Evolutionary conservation across 805 yeast genomes (phyloP).

Genomic region (Metschnikowia matae): DNA sequence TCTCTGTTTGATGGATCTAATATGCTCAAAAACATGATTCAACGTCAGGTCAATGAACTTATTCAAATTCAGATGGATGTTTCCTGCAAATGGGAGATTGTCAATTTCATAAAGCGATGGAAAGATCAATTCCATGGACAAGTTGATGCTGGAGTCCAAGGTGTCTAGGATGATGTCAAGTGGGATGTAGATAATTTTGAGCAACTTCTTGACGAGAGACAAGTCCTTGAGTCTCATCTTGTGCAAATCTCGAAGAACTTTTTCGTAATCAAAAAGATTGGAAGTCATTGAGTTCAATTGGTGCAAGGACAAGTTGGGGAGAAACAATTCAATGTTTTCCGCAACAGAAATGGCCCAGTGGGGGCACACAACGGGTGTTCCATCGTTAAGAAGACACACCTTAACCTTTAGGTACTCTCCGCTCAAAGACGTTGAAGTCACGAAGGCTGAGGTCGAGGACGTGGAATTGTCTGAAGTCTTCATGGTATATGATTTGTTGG

Average conservation of each 20-base stretch:
- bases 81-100: constrained; percentile 37
- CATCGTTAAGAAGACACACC: constrained; percentile 73
- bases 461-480: constrained; percentile 9
- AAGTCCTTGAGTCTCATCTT: constrained; percentile 36
- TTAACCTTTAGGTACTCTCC: constrained; percentile 73
- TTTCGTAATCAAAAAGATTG: constrained; percentile 37
- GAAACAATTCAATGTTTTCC: constrained; percentile 51
- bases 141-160: constrained; percentile 56
- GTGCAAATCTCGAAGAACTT: constrained; percentile 36
- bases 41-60: constrained; percentile 71
- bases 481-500: constrained; percentile 9
- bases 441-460: constrained; percentile 51
- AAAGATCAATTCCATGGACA: constrained; percentile 71
- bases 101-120: constrained; percentile 55
- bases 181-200: constrained; percentile 51
- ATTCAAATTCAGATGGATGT: constrained; percentile 54
- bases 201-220: constrained; percentile 38
- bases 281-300: constrained; percentile 41
- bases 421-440: constrained; percentile 84
- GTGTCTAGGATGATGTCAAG: constrained; percentile 54
- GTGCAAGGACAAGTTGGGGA: constrained; percentile 53
- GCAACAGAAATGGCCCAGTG: constrained; percentile 50
- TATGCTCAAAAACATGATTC: constrained; percentile 71
- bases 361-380: constrained; percentile 82
- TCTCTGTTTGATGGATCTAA: constrained; percentile 40